phyloP scores from a whole-genome alignment of 2,329 filamentous ascomycete genomes.

The Furcasterigmium sp. region DNA sequence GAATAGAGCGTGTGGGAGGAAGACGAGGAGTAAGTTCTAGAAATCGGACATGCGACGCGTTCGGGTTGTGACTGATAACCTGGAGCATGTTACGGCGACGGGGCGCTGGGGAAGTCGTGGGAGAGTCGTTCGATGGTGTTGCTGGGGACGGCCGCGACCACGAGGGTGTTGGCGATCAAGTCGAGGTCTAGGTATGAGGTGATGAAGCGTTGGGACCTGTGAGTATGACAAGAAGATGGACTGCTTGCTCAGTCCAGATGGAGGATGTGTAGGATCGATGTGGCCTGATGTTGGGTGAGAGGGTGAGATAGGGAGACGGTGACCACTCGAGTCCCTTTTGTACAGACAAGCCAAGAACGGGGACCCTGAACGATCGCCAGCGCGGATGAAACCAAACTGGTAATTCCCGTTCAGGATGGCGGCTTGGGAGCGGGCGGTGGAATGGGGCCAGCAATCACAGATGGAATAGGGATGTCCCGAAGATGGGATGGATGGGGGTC shows the following conservation, averaged over 20 bases:
- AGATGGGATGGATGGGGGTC: too few relatives aligned
- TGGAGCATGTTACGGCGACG: constrained; percentile 15
- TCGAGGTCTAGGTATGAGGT: not conserved
- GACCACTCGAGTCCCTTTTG: not conserved
- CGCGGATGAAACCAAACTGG: not conserved
- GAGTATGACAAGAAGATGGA: not conserved
- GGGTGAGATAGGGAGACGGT: not conserved
- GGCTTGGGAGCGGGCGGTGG: too few relatives aligned
- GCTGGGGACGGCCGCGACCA: constrained; percentile 8
- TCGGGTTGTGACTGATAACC: constrained; percentile 9
- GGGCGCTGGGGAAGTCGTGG: not conserved
- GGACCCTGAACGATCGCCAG: not conserved
- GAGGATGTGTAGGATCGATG: not conserved
- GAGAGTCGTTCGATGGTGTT: constrained; percentile 1
- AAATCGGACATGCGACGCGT: constrained; percentile 13
- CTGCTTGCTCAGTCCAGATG: too few relatives aligned
- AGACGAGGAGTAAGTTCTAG: constrained; percentile 4
- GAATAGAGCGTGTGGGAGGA: not conserved
- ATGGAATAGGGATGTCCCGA: too few relatives aligned
- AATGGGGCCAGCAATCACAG: too few relatives aligned
- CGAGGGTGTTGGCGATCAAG: constrained; percentile 9
- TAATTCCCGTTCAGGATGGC: not conserved
- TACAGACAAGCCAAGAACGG: not conserved
- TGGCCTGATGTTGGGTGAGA: not conserved
- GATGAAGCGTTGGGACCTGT: not conserved